Conservation (phyloP, 768 basidiomycete genomes). For the Mycena haematopus region DNA sequence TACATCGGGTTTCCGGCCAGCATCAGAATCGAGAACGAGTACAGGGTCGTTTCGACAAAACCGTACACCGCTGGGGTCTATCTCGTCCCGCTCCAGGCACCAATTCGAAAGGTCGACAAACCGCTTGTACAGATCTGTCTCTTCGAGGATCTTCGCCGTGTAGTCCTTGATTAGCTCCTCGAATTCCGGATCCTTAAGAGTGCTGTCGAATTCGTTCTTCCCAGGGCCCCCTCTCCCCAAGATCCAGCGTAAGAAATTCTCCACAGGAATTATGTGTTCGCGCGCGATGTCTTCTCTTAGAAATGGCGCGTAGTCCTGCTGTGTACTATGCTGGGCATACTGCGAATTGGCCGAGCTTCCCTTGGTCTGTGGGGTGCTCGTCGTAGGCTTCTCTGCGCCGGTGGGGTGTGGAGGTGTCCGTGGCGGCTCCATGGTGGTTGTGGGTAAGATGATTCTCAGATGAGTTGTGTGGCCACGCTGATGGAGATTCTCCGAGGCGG, state of each 20-base stretch:
- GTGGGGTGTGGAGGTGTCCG: background rate
- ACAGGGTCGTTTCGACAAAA: constrained; percentile 9
- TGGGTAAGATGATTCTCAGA: background rate
- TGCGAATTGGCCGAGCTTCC: background rate
- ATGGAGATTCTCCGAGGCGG: background rate
- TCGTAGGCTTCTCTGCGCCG: background rate
- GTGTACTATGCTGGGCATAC: background rate
- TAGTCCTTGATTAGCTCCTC: background rate
- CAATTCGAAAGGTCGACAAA: constrained; percentile 6
- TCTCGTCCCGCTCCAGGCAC: background rate
- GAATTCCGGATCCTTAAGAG: background rate
- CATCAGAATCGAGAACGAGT: background rate
- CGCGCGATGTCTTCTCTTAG: constrained; percentile 3
- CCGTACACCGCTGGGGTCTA: background rate
- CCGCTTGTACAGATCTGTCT: constrained; percentile 4
- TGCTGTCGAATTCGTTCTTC: too few species aligned
- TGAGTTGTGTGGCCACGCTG: background rate
- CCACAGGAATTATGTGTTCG: background rate
- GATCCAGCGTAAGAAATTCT: background rate
- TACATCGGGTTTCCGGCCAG: constrained; percentile 1
- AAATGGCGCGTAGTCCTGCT: constrained; percentile 8
- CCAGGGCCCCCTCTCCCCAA: background rate
- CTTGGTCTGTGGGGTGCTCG: background rate
- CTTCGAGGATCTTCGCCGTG: background rate
- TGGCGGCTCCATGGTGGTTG: background rate